Evolutionary conservation across 345 rosid species (phyloP).

Genomic region (Erodium maritimum): DNA sequence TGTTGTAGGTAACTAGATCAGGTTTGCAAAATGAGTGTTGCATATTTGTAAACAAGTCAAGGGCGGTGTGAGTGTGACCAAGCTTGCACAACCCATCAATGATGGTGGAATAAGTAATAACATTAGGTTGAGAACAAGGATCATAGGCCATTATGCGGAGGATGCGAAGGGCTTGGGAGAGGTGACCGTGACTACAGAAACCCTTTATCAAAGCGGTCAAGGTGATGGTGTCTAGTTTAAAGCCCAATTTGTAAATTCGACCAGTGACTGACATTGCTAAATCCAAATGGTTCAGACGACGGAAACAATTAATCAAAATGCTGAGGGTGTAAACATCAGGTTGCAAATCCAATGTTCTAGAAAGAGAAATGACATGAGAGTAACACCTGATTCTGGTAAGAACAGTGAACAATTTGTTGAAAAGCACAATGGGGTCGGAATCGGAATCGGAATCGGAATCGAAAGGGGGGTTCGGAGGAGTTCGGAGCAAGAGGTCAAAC

Average conservation of each 20-base stretch:
- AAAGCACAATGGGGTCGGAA: no score
- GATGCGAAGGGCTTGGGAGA: neutral
- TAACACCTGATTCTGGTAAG: neutral
- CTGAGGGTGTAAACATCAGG: conserved; percentile 3
- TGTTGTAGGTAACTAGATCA: neutral
- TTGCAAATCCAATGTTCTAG: neutral
- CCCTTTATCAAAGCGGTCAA: conserved; percentile 3
- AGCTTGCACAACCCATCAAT: conserved; percentile 3
- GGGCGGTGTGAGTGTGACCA: neutral
- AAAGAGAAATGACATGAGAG: neutral
- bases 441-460: no score
- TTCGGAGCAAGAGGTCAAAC: no score
- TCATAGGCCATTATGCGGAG: neutral
- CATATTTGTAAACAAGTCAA: conserved; percentile 6
- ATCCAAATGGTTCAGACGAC: conserved; percentile 3
- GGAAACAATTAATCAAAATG: conserved; percentile 8
- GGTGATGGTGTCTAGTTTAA: conserved; percentile 1
- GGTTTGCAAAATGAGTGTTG: neutral
- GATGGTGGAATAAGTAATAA: conserved; percentile 5
- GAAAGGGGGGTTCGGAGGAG: no score
- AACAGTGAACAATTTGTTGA: no score
- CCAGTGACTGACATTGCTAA: conserved; percentile 2
- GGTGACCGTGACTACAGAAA: neutral
- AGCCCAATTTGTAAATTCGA: conserved; percentile 3
- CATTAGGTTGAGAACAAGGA: neutral